These are phyloP conservation scores for Coemansia sp. DNA, from an alignment of 371 early-diverging fungal genomes.

Conservation along the genomic window DNA sequence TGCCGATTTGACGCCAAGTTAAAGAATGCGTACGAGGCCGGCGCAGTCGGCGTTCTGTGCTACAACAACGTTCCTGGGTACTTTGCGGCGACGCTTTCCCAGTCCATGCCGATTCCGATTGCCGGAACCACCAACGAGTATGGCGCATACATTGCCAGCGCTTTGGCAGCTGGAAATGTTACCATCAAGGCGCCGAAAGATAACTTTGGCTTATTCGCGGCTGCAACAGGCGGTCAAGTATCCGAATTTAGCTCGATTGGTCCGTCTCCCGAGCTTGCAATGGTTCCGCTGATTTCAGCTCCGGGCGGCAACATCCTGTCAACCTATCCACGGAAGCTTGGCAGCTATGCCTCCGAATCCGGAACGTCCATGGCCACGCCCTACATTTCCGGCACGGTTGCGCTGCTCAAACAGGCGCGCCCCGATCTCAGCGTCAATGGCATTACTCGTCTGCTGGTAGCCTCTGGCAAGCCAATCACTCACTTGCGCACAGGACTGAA, in stretches of 20 bases:
- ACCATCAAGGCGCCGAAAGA: slow-evolving; percentile 10
- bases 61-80: slow-evolving; percentile 38
- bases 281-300: slow-evolving; percentile 65
- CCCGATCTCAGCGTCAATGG: slow-evolving; percentile 21
- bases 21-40: slow-evolving; percentile 56
- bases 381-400: slow-evolving; percentile 66
- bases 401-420: slow-evolving; percentile 58
- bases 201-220: slow-evolving; percentile 9
- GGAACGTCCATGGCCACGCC: slow-evolving; percentile 79
- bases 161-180: slow-evolving; percentile 23
- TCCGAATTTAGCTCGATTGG: slow-evolving; percentile 66
- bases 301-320: slow-evolving; percentile 76
- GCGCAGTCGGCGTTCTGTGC: slow-evolving; percentile 62
- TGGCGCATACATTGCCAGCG: slow-evolving; percentile 12
- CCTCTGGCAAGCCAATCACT: slow-evolving; percentile 23
- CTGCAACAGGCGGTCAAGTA: slow-evolving; percentile 50
- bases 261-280: slow-evolving; percentile 62
- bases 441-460: slow-evolving; percentile 37
- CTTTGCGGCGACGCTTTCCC: slow-evolving; percentile 42
- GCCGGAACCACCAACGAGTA: slow-evolving; percentile 18
- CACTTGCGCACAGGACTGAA: slow-evolving; percentile 21
- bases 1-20: slow-evolving; percentile 59
- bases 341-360: slow-evolving; percentile 57
- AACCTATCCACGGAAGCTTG: slow-evolving; percentile 55
- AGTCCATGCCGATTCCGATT: slow-evolving; percentile 47